Conservation (phyloP, 345 rosid genomes). For the Arabidopsis arenosa region DNA sequence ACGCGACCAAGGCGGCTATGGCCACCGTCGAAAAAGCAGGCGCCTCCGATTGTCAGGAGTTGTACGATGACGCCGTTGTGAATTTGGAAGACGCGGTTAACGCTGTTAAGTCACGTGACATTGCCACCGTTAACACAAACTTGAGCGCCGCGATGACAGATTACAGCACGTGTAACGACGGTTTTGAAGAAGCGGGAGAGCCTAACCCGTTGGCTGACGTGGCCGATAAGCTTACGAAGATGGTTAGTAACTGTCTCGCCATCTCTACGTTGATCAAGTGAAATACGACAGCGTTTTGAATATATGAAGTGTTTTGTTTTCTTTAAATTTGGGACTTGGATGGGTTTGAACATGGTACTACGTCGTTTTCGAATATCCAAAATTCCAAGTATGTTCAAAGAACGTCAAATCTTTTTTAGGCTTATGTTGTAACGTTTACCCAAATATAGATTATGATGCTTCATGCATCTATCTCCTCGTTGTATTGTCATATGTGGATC, state of each 20-base stretch:
- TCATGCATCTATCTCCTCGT: conserved; percentile 27
- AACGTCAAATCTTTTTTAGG: conserved; percentile 9
- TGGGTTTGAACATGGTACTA: conserved; percentile 26
- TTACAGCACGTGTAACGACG: conserved; percentile 55
- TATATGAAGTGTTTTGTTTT: background rate
- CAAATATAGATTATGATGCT: conserved; percentile 4
- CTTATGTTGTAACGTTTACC: conserved; percentile 10
- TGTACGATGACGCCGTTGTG: conserved; percentile 49
- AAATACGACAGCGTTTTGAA: conserved; percentile 12
- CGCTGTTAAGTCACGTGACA: conserved; percentile 49
- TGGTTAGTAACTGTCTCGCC: conserved; percentile 63
- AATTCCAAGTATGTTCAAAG: background rate
- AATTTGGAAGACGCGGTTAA: conserved; percentile 52
- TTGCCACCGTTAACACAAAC: conserved; percentile 48
- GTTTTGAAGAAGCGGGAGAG: conserved; percentile 39
- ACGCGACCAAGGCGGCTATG: conserved; percentile 32
- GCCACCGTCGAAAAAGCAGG: conserved; percentile 1
- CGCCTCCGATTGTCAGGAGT: conserved; percentile 49
- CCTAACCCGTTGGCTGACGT: conserved; percentile 45
- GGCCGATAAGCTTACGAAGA: conserved; percentile 42
- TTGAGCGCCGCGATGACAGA: conserved; percentile 60
- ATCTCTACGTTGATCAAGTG: conserved; percentile 51
- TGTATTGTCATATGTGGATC: conserved; percentile 18
- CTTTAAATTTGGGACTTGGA: conserved; percentile 22
- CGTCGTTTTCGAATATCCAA: conserved; percentile 20